Evolutionary conservation across 2,329 filamentous ascomycete genomes (phyloP).

Genomic region (Fusarium sp.): DNA sequence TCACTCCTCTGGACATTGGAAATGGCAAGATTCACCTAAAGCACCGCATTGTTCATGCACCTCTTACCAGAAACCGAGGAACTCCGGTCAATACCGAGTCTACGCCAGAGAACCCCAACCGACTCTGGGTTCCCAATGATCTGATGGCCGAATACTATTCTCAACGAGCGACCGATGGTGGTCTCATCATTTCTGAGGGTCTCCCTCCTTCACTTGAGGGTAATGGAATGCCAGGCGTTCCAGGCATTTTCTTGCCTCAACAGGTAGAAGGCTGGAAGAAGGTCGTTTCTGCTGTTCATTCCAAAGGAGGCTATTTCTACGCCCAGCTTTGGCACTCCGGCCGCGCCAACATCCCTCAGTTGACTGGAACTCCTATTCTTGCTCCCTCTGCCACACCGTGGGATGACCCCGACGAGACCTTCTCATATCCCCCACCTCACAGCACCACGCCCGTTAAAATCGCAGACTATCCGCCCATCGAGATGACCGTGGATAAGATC

Average conservation of each 20-base stretch:
- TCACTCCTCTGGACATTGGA: constrained; percentile 49
- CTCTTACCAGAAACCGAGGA: constrained; percentile 64
- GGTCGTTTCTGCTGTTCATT: constrained; percentile 70
- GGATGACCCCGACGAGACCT: constrained; percentile 55
- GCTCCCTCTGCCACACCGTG: constrained; percentile 55
- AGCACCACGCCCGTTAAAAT: constrained; percentile 53
- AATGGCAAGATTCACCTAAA: constrained; percentile 57
- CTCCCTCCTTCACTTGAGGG: constrained; percentile 59
- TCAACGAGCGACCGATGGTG: constrained; percentile 54
- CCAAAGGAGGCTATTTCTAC: constrained; percentile 67
- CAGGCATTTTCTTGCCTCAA: constrained; percentile 65
- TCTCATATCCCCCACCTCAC: constrained; percentile 49
- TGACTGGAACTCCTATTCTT: constrained; percentile 50
- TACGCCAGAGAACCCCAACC: constrained; percentile 58
- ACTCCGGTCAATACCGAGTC: constrained; percentile 54
- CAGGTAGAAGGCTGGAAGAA: constrained; percentile 68
- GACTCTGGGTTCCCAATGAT: constrained; percentile 51
- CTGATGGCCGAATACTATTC: constrained; percentile 55
- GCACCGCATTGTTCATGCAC: constrained; percentile 62
- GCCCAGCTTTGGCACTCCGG: constrained; percentile 66
- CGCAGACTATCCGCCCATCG: constrained; percentile 42
- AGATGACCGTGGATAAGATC: constrained; percentile 55
- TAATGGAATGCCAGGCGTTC: constrained; percentile 56
- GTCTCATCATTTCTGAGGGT: constrained; percentile 56
- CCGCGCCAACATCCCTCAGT: constrained; percentile 50